Percentiles rank a stretch among this genome's conserved stretches.
phyloP scores from a whole-genome alignment of 2,329 filamentous ascomycete species.

The Trichophyton rubrum region DNA sequence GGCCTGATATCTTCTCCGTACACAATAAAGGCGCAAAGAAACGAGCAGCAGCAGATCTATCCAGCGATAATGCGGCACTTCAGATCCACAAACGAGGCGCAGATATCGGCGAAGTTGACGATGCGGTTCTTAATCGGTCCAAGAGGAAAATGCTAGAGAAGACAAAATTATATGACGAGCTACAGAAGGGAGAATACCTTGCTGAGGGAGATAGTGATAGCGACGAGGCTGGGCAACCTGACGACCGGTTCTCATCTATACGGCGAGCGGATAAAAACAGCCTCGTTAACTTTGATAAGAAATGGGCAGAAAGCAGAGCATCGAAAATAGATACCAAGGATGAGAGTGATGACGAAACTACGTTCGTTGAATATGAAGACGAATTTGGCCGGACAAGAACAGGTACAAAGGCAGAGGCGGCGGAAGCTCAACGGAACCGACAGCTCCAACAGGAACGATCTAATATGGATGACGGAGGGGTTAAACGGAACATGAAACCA shows the following conservation, averaged over 20 bases:
- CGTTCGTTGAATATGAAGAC: conserved; percentile 76
- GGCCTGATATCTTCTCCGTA: conserved; percentile 56
- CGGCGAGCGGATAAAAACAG: conserved; percentile 28
- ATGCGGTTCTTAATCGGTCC: conserved; percentile 49
- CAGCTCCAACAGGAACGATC: conserved; percentile 13
- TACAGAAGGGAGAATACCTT: conserved; percentile 83
- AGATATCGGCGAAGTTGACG: conserved; percentile 51
- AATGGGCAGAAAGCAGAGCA: conserved; percentile 60
- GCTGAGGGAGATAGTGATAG: conserved; percentile 29
- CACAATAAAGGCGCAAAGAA: conserved; percentile 52
- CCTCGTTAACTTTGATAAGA: conserved; percentile 87
- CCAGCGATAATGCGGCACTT: conserved; percentile 41
- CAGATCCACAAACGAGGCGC: conserved; percentile 48
- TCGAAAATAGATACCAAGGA: conserved; percentile 24
- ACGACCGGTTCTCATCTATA: conserved; percentile 18
- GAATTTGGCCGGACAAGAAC: conserved; percentile 77
- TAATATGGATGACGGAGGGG: conserved; percentile 11
- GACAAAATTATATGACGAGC: conserved; percentile 69
- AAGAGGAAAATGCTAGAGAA: conserved; percentile 82
- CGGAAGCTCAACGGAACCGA: conserved; percentile 45
- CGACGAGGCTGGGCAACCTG: conserved; percentile 18
- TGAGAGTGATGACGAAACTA: conserved; percentile 33
- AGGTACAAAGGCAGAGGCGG: conserved; percentile 57
- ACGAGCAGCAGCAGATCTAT: conserved; percentile 49
- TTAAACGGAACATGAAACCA: conserved; percentile 15